Conservation (phyloP, 352 stramenopile genomes). For the Phytophthora ramorum region DNA sequence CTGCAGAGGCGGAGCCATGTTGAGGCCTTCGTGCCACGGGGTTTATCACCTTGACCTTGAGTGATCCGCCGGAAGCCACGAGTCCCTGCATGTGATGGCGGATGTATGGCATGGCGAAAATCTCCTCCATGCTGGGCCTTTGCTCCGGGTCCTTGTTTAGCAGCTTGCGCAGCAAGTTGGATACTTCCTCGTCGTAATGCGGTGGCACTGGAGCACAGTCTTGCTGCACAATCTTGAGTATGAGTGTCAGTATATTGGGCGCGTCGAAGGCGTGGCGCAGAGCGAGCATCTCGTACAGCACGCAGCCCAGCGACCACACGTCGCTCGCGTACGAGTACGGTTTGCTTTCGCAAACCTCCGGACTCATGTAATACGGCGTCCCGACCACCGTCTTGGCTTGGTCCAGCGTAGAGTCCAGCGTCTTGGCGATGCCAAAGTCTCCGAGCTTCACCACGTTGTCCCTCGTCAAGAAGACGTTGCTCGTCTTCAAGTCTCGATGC, state of each 20-base stretch:
- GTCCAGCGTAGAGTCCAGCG: slow-evolving; percentile 81
- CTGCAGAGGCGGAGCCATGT: slow-evolving; percentile 28
- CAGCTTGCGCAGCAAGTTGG: slow-evolving; percentile 54
- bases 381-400: slow-evolving; percentile 92
- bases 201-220: slow-evolving; percentile 64
- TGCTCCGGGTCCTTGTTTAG: slow-evolving; percentile 72
- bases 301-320: slow-evolving; percentile 93
- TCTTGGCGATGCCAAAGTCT: slow-evolving; percentile 94
- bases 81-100: slow-evolving; percentile 81
- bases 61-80: slow-evolving; percentile 59
- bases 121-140: slow-evolving; percentile 77
- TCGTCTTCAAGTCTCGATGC: slow-evolving; percentile 95
- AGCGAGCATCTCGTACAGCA: slow-evolving; percentile 91
- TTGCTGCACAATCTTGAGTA: slow-evolving; percentile 87
- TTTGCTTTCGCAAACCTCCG: slow-evolving; percentile 93
- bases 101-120: slow-evolving; percentile 77
- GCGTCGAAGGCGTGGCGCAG: slow-evolving; percentile 89
- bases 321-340: slow-evolving; percentile 94
- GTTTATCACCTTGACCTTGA: slow-evolving; percentile 51
- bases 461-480: slow-evolving; percentile 92
- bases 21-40: slow-evolving; percentile 42
- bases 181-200: slow-evolving; percentile 70
- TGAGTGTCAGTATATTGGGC: slow-evolving; percentile 83
- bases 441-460: slow-evolving; percentile 92
- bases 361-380: slow-evolving; percentile 95